Base-by-base conservation (phyloP, 1,139 yeast species). In the Magnusiomyces tetraspermus region DNA sequence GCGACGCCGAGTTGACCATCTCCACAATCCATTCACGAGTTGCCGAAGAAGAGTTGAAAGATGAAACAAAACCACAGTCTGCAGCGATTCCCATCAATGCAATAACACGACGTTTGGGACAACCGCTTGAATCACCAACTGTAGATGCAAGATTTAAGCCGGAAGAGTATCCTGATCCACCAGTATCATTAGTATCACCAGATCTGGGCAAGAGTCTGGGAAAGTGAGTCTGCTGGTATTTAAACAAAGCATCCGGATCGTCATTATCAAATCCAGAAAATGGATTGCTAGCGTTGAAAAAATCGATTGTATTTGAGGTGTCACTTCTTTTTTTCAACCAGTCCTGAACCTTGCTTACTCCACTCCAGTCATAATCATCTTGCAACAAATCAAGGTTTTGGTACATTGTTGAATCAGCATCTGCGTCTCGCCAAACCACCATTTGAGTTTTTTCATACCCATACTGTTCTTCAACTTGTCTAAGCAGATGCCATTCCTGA, bases 21-120 rank as follows among this genome's bases (percentile, higher is more conserved):
- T 61, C 61, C 37, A 70, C 62, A 28, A 71, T 59, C 53, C 67
- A 64, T 23, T 65, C 60, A 5, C 67, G 63, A 6, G 70, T 69
- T 2, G 61, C 64, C 5, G 63, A 55, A n/a, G 63, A 53, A 21
- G 60, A 54, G 51, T 61, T 60, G 60, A 69, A 70, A 42, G 55
- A 55, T n/a, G 59, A 48, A 47, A 68, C 42, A 55, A 61, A 70
- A 55, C 65, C 65, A 57, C 73, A 70, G 57, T 71, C 75, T 1
- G 67, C 73, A 8, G 70, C 73, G 10, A 69, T 60, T 2, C 74
- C 75, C 17, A 71, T 61, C 26, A 67, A 59, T 1, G 73, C 71
- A 30, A 65, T 61, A 51, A 61, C 59, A 30, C 66, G 61, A 19
- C 61, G 62, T 1, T 57, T 55, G n/a, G 73, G 71, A 46, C 73